phyloP scores from a whole-genome alignment of 805 yeast genomes.

The Candida sanyiensis region DNA sequence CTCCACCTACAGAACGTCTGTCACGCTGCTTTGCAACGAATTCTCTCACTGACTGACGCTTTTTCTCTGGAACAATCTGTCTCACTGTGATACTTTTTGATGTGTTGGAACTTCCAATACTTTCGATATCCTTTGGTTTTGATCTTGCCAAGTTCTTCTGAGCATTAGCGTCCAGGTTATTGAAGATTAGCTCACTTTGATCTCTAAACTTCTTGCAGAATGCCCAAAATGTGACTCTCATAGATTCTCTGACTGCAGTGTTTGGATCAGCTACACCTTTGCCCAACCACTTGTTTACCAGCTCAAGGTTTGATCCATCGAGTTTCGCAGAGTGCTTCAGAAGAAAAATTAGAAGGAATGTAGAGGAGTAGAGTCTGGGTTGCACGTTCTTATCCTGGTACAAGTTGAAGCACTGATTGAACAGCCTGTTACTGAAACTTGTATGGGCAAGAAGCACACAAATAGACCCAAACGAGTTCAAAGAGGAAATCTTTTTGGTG shows the following conservation, averaged over 20 bases:
- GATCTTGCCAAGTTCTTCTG: constrained; percentile 59
- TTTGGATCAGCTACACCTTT: constrained; percentile 75
- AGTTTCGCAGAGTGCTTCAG: constrained; percentile 41
- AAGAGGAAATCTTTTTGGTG: constrained; percentile 32
- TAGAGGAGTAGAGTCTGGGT: constrained; percentile 63
- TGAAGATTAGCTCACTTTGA: constrained; percentile 34
- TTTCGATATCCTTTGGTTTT: constrained; percentile 36
- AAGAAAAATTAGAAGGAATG: constrained; percentile 62
- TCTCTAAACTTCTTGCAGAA: constrained; percentile 49
- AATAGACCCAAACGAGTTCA: constrained; percentile 31
- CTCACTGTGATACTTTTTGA: constrained; percentile 10
- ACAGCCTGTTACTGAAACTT: constrained; percentile 45
- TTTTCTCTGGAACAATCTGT: constrained; percentile 16
- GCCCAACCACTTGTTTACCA: constrained; percentile 43
- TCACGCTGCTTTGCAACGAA: constrained; percentile 39
- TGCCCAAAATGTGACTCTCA: constrained; percentile 72
- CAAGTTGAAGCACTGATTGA: constrained; percentile 45
- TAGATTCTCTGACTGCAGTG: constrained; percentile 70
- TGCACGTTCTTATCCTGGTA: constrained; percentile 64
- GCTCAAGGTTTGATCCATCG: constrained; percentile 31
- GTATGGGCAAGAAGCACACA: constrained; percentile 51
- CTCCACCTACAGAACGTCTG: constrained; percentile 33
- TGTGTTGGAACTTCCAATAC: constrained; percentile 13
- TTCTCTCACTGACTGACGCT: constrained; percentile 44
- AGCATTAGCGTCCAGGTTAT: constrained; percentile 29